phyloP scores from a whole-genome alignment of 2,329 filamentous ascomycete genomes.

The Ceratocystis cubensis region DNA sequence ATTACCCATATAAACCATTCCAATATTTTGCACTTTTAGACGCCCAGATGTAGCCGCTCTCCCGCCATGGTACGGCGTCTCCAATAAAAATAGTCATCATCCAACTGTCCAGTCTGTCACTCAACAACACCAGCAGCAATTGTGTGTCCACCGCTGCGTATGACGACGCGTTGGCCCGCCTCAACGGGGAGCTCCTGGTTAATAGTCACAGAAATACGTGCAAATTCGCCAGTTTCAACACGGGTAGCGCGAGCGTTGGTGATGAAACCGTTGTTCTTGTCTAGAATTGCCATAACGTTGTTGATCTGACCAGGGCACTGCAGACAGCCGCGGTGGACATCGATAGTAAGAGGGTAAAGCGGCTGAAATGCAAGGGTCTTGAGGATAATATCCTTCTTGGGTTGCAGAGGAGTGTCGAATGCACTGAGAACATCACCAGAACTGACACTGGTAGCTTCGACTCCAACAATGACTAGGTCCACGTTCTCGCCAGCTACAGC shows the following conservation, averaged over 20 bases:
- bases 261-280: constrained; percentile 64
- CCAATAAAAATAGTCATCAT: background rate
- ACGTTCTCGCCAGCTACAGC: constrained; percentile 85
- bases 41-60: background rate
- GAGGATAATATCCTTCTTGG: constrained; percentile 60
- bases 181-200: constrained; percentile 67
- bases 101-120: constrained; percentile 27
- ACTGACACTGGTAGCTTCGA: constrained; percentile 71
- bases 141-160: constrained; percentile 69
- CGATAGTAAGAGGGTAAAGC: constrained; percentile 75
- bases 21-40: background rate
- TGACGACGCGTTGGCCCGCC: constrained; percentile 62
- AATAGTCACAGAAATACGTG: constrained; percentile 63
- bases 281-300: constrained; percentile 58
- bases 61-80: background rate
- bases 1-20: background rate
- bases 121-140: constrained; percentile 81
- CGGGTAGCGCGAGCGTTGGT: constrained; percentile 76
- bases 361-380: constrained; percentile 86
- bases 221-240: constrained; percentile 66
- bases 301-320: constrained; percentile 65
- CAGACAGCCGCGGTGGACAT: constrained; percentile 75
- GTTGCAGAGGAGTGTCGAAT: constrained; percentile 52
- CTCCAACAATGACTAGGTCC: constrained; percentile 68
- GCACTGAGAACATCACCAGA: constrained; percentile 80